Percentiles rank a stretch among this genome's conserved stretches.
These are phyloP conservation scores for Dictyostelium capitatum DNA, from an alignment of 78 protist species.

Conservation along the genomic window DNA sequence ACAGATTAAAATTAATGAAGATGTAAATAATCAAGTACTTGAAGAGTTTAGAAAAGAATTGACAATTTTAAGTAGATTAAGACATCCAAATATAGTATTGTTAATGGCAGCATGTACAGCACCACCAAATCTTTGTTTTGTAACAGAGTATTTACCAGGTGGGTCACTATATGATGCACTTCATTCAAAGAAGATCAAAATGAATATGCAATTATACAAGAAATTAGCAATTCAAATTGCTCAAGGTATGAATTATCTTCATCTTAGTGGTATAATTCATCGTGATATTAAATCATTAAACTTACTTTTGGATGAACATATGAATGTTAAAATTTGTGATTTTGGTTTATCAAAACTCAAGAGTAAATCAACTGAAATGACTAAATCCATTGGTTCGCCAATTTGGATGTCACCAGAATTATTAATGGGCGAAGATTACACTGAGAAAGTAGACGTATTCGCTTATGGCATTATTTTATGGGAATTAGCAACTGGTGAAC, in stretches of 20 bases:
- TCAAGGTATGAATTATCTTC: constrained; percentile 84
- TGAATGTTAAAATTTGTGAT: constrained; percentile 84
- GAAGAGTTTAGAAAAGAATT: constrained; percentile 76
- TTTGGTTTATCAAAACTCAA: constrained; percentile 79
- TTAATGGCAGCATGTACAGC: constrained; percentile 82
- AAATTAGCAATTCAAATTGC: constrained; percentile 79
- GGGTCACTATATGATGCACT: constrained; percentile 82
- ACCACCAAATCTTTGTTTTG: constrained; percentile 83
- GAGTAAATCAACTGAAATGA: constrained; percentile 63
- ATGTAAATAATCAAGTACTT: constrained; percentile 63
- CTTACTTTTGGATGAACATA: constrained; percentile 72
- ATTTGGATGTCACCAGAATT: constrained; percentile 85
- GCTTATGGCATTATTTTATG: constrained; percentile 85
- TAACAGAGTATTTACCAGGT: constrained; percentile 85
- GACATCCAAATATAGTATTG: constrained; percentile 87
- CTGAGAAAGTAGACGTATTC: constrained; percentile 81
- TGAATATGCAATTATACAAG: constrained; percentile 73
- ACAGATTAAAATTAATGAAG: constrained; percentile 66
- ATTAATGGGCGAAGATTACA: constrained; percentile 69
- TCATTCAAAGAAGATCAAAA: constrained; percentile 67
- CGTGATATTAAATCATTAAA: constrained; percentile 86
- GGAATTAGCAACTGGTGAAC: constrained; percentile 87
- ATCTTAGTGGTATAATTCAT: constrained; percentile 66
- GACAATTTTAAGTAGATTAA: constrained; percentile 21
- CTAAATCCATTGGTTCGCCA: constrained; percentile 68